Conservation (phyloP, 129 eudicot genomes). For the Helichrysum umbraculigerum region DNA sequence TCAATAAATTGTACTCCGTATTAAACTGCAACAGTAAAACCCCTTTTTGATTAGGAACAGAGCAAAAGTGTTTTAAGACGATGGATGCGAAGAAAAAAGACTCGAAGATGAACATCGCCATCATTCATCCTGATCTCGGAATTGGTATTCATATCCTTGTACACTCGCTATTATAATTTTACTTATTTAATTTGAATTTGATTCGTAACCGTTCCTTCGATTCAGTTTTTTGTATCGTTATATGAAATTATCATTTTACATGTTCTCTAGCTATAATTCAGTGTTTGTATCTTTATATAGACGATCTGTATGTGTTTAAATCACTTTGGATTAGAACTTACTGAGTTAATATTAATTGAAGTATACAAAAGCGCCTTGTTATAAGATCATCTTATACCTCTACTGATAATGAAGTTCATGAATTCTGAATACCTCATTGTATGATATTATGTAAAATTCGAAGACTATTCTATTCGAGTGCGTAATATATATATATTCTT, state of each 20-base stretch:
- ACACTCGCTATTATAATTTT: not conserved
- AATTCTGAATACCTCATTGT: not conserved
- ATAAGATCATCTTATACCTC: not conserved
- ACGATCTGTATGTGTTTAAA: not conserved
- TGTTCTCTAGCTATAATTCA: not conserved
- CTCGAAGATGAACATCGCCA: constrained; percentile 71
- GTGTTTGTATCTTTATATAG: not conserved
- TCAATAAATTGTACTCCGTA: not conserved
- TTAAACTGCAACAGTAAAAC: not conserved
- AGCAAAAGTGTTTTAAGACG: constrained; percentile 14
- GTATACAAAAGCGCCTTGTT: not conserved
- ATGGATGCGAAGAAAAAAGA: constrained; percentile 49
- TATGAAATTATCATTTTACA: not conserved
- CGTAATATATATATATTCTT: not conserved
- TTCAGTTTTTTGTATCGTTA: not conserved
- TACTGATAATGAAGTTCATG: not conserved
- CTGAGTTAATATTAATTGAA: no score
- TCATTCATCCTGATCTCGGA: constrained; percentile 97
- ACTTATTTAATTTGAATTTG: not conserved
- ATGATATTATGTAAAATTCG: not conserved
- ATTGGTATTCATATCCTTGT: constrained; percentile 48
- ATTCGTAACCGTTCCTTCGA: not conserved
- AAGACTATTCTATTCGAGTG: not conserved
- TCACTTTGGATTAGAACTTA: not conserved
- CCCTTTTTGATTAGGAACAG: constrained; percentile 13